Base-by-base conservation (phyloP, 2,329 filamentous ascomycete genomes). In the Aspergillus vadensis region DNA sequence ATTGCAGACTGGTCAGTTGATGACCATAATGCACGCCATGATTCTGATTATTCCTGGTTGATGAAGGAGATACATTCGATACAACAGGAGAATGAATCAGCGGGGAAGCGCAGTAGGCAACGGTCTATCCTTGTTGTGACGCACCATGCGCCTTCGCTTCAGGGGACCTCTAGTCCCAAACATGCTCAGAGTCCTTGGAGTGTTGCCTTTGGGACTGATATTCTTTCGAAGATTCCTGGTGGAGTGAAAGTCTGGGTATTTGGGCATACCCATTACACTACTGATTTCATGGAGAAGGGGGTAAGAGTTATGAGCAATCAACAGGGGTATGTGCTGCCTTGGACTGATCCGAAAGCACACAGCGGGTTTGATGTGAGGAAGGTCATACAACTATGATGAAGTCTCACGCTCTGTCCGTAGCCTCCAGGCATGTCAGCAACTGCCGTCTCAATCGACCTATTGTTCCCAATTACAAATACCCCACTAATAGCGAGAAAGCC, bases 121-220 rank as follows among this genome's bases (percentile, higher is more conserved):
- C 19, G 19, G 10, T 59, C 62, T 32, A 64, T 86, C 5, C 60
- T 88, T 0, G 78, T 88, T 0, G 78, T 82, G 0, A 87, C 84
- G 0, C 84, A 87, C 56, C 85, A 88, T 66, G 83, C 85, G 2
- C 85, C 85, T 1, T 81, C 76, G n/a, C 64, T 83, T 0, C 63
- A 77, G 48, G 78, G 77, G 6, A 81, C 82, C 2, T 82, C 84
- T 0, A 75, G 76, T 2, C 84, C 84, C 0, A 76, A 81, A 62
- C 74, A 88, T 53, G 66, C 74, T 2, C 70, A 76, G 15, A 83
- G 77, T 21, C 78, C 80, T 0, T 82, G 80, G 77, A 76, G 72
- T 2, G 76, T 76, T 7, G 84, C 81, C 0, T 88, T 86, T 69
- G 81, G 79, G 4, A 86, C 83, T 0, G 82, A 86, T 57, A 62